These are phyloP conservation scores for Aspergillus puulaauensis DNA, from an alignment of 2,329 filamentous ascomycete species.

Conservation along the genomic window DNA sequence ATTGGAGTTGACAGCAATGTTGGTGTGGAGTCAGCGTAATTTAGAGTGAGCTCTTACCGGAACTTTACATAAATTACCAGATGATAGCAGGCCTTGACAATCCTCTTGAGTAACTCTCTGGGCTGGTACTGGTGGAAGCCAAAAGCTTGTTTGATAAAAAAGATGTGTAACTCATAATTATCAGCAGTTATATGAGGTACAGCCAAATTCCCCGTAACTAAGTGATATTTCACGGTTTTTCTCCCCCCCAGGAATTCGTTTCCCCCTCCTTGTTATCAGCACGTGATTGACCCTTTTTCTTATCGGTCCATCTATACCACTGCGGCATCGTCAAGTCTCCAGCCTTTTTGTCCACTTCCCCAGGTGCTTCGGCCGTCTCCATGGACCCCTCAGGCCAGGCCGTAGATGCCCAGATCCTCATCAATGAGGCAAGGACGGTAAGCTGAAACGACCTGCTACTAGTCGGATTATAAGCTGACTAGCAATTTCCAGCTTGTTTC, in stretches of 20 bases:
- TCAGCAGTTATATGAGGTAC: background rate
- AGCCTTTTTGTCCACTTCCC: conserved; percentile 5
- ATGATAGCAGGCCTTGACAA: background rate
- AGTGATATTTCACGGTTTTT: background rate
- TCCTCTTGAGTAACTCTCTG: background rate
- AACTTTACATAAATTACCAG: conserved; percentile 1
- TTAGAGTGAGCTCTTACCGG: background rate
- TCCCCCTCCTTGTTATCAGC: conserved; percentile 19
- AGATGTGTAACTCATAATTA: background rate
- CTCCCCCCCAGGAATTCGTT: background rate
- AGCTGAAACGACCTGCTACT: background rate
- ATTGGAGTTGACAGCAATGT: background rate
- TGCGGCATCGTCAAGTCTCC: conserved; percentile 6
- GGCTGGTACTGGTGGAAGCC: background rate
- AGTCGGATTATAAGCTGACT: conserved; percentile 7
- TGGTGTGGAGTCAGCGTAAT: background rate
- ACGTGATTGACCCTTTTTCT: conserved; percentile 21
- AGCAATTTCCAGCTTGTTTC: conserved; percentile 35
- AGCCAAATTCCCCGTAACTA: background rate
- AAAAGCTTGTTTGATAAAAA: background rate
- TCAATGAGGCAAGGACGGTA: conserved; percentile 31
- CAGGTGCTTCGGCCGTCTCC: conserved; percentile 27
- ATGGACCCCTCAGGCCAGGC: conserved; percentile 22
- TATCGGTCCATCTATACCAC: conserved; percentile 18
- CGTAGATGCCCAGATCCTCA: conserved; percentile 25